These are phyloP conservation scores for Amanita jacksonii DNA, from an alignment of 768 basidiomycete genomes.

Conservation along the genomic window DNA sequence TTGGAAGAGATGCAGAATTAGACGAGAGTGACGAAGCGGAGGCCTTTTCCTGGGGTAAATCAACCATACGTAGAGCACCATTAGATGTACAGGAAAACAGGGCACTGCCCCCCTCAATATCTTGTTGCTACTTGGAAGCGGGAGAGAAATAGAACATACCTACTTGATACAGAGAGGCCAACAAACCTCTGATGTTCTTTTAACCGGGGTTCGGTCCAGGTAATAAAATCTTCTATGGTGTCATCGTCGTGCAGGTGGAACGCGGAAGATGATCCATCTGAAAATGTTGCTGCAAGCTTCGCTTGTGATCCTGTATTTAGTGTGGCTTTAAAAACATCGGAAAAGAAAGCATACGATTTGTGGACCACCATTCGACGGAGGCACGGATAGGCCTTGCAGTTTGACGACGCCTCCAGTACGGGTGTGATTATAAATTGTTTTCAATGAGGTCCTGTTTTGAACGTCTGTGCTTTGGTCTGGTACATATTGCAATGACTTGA, in stretches of 20 bases:
- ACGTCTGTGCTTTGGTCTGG: conserved; percentile 19
- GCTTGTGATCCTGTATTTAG: conserved; percentile 23
- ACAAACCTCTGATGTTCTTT: conserved; percentile 46
- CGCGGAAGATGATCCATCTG: conserved; percentile 44
- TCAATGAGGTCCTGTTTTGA: conserved; percentile 17
- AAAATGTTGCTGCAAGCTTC: conserved; percentile 59
- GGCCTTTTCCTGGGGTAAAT: conserved; percentile 18
- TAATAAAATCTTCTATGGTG: conserved; percentile 25
- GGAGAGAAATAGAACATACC: conserved; percentile 28
- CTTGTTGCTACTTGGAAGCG: conserved; percentile 1
- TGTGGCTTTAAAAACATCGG: not conserved
- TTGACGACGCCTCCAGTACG: conserved; percentile 14
- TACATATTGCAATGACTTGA: conserved; percentile 49
- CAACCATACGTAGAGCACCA: conserved; percentile 54
- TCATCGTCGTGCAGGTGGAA: conserved; percentile 35
- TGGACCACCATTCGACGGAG: conserved; percentile 18
- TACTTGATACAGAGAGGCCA: conserved; percentile 42
- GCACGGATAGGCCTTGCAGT: conserved; percentile 22
- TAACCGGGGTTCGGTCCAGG: conserved; percentile 62
- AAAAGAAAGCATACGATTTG: conserved; percentile 28
- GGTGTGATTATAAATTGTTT: not conserved
- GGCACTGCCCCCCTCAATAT: conserved; percentile 22
- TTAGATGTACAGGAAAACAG: conserved; percentile 68
- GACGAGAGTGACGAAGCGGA: conserved; percentile 12
- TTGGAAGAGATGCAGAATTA: conserved; percentile 43